Conservation (phyloP, 441 rosid species). For the Croton laevigatus region DNA sequence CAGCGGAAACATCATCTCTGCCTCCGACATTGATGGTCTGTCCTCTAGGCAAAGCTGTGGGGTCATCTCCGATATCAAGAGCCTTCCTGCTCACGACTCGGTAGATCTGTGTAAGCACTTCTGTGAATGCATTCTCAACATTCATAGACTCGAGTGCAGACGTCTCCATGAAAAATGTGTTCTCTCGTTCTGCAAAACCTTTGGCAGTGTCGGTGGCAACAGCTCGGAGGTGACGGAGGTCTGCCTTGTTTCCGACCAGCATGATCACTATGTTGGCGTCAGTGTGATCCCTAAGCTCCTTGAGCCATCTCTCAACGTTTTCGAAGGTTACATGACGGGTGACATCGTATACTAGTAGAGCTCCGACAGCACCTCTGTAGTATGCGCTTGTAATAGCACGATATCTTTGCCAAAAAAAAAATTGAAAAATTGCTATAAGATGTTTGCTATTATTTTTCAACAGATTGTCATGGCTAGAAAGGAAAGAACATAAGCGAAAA, state of each 20-base stretch:
- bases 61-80: constrained; percentile 61
- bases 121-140: constrained; percentile 76
- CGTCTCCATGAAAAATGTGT: constrained; percentile 85
- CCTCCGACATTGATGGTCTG: constrained; percentile 78
- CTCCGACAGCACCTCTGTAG: constrained; percentile 91
- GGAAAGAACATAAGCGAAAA: not conserved
- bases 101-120: constrained; percentile 84
- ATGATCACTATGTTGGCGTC: constrained; percentile 86
- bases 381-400: constrained; percentile 93
- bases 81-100: constrained; percentile 81
- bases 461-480: not conserved
- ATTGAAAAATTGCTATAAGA: not conserved
- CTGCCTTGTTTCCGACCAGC: constrained; percentile 88
- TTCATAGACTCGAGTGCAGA: constrained; percentile 81
- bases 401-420: constrained; percentile 40
- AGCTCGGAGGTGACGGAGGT: constrained; percentile 82
- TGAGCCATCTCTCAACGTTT: constrained; percentile 75
- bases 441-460: not conserved
- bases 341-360: constrained; percentile 82
- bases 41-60: constrained; percentile 58
- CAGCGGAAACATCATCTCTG: constrained; percentile 75
- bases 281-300: constrained; percentile 83
- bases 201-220: constrained; percentile 68
- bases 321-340: constrained; percentile 83
- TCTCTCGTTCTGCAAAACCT: constrained; percentile 68